A percentile compares a stretch with the other conserved stretches of the same genome.
phyloP scores from a whole-genome alignment of 441 rosid genomes.

The Adansonia rubrostipa region DNA sequence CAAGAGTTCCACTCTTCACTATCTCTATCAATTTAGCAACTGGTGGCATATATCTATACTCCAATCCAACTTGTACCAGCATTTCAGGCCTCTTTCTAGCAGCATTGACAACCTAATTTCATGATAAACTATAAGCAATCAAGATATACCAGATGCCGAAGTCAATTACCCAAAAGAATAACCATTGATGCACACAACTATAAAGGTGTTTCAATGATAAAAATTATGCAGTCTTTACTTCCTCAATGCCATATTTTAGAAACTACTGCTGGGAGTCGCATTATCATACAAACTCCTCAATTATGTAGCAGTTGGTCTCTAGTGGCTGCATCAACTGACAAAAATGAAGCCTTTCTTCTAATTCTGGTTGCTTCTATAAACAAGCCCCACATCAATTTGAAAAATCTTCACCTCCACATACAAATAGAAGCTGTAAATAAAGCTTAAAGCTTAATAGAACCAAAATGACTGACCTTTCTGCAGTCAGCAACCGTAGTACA shows the following conservation, averaged over 20 bases:
- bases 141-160: neutral
- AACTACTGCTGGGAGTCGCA: neutral
- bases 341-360: neutral
- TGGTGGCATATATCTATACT: slow-evolving; percentile 94
- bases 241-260: slow-evolving; percentile 5
- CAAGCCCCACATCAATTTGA: neutral
- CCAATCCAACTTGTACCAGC: slow-evolving; percentile 91
- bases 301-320: neutral
- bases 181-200: slow-evolving; percentile 4
- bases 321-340: neutral
- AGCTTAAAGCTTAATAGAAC: neutral
- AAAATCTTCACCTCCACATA: neutral
- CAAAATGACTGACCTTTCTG: slow-evolving; percentile 56
- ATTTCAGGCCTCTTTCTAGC: slow-evolving; percentile 77
- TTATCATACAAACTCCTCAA: neutral
- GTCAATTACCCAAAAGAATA: neutral
- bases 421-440: slow-evolving; percentile 13
- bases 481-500: slow-evolving; percentile 86
- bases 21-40: slow-evolving; percentile 83
- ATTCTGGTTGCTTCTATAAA: neutral
- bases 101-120: slow-evolving; percentile 68
- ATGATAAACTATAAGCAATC: slow-evolving; percentile 12
- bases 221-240: neutral
- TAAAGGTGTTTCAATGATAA: neutral
- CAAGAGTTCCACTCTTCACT: slow-evolving; percentile 72